These are phyloP conservation scores for Passalora sequoiae DNA, from an alignment of 2,329 filamentous ascomycete genomes.

Conservation along the genomic window DNA sequence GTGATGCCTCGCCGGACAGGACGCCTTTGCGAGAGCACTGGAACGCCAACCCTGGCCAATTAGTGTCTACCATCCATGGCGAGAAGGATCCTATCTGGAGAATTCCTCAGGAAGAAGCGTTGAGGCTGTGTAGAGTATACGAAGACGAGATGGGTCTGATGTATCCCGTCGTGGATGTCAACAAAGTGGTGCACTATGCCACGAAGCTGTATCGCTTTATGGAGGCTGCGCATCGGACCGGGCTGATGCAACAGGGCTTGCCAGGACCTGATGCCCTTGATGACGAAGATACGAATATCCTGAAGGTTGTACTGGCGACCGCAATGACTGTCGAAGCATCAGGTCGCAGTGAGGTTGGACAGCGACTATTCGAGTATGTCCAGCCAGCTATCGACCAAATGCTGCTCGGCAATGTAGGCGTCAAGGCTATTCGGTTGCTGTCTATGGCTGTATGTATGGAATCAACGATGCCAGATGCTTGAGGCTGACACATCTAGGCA, in stretches of 20 bases:
- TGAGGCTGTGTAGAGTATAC: slow-evolving; percentile 71
- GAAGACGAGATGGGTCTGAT: slow-evolving; percentile 89
- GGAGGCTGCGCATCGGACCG: slow-evolving; percentile 58
- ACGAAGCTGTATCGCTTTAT: slow-evolving; percentile 67
- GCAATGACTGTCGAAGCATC: slow-evolving; percentile 72
- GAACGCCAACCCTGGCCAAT: slow-evolving; percentile 13
- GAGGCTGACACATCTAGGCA: slow-evolving; percentile 42
- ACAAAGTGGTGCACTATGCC: slow-evolving; percentile 64
- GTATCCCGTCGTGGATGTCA: slow-evolving; percentile 80
- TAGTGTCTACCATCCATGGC: slow-evolving; percentile 36
- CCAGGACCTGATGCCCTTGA: slow-evolving; percentile 56
- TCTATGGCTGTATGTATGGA: slow-evolving; percentile 48
- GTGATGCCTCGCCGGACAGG: slow-evolving; percentile 18
- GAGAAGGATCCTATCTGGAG: slow-evolving; percentile 74
- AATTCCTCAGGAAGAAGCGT: slow-evolving; percentile 70
- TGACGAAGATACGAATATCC: slow-evolving; percentile 61
- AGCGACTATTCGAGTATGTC: slow-evolving; percentile 69
- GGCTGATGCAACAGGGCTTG: slow-evolving; percentile 51
- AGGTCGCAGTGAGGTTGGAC: slow-evolving; percentile 70
- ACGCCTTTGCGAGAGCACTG: slow-evolving; percentile 7
- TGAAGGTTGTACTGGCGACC: slow-evolving; percentile 80
- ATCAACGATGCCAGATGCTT: slow-evolving; percentile 2
- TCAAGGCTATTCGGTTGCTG: slow-evolving; percentile 56
- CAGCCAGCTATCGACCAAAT: slow-evolving; percentile 64
- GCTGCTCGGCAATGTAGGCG: slow-evolving; percentile 52